These are phyloP conservation scores for Chlorophyllum brunneum DNA, from an alignment of 768 basidiomycete species.

Conservation along the genomic window DNA sequence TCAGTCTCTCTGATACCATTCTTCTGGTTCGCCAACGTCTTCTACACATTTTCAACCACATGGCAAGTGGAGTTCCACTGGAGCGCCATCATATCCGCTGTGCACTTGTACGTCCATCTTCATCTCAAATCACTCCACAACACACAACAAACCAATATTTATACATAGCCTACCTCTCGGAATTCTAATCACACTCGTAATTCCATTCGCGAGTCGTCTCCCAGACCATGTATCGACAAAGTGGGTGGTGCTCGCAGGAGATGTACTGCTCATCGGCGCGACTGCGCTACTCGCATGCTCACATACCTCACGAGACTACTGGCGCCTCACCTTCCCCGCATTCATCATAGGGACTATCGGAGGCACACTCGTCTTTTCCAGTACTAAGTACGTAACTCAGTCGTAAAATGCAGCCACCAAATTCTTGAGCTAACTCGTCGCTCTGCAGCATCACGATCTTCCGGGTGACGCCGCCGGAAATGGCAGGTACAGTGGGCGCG, in stretches of 20 bases:
- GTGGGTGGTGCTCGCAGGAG: slow-evolving; percentile 39
- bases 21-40: slow-evolving; percentile 36
- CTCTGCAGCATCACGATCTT: slow-evolving; percentile 41
- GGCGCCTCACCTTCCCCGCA: slow-evolving; percentile 41
- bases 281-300: slow-evolving; percentile 36
- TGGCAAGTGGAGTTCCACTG: slow-evolving; percentile 34
- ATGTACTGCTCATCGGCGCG: slow-evolving; percentile 28
- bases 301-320: slow-evolving; percentile 36
- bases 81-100: slow-evolving; percentile 32
- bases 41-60: slow-evolving; percentile 26
- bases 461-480: slow-evolving; percentile 36
- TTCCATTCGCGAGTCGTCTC: slow-evolving; percentile 33
- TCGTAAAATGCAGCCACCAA: slow-evolving; percentile 25
- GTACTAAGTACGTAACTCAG: not conserved
- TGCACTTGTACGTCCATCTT: slow-evolving; percentile 27
- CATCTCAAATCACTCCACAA: not conserved
- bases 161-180: slow-evolving; percentile 33
- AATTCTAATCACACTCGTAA: slow-evolving; percentile 25
- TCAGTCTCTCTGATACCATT: slow-evolving; percentile 31
- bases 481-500: slow-evolving; percentile 48
- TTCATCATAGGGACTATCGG: slow-evolving; percentile 42
- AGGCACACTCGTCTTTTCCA: slow-evolving; percentile 34
- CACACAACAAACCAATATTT: not conserved
- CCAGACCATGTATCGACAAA: slow-evolving; percentile 29
- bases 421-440: slow-evolving; percentile 20